phyloP scores from a whole-genome alignment of 352 stramenopile genomes.

The Blastocystis hominis region DNA sequence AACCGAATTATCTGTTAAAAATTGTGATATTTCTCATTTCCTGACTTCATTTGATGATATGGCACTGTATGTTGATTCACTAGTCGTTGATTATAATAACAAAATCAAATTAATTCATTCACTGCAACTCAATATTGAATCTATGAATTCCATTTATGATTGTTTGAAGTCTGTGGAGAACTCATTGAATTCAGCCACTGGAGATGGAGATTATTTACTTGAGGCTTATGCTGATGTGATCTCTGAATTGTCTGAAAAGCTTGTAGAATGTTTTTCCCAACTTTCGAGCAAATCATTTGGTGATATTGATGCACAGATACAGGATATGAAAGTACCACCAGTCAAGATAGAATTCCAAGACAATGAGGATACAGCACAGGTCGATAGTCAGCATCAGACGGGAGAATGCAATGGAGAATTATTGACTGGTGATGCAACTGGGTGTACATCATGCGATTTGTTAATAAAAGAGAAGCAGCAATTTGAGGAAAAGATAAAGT shows the following conservation, averaged over 20 bases:
- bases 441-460: no score
- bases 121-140: background rate
- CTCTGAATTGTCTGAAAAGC: background rate
- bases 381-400: no score
- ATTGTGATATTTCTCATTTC: background rate
- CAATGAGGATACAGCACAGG: no score
- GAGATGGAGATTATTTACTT: background rate
- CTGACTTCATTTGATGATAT: background rate
- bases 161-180: background rate
- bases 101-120: background rate
- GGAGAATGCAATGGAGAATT: no score
- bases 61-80: background rate
- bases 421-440: no score
- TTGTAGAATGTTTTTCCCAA: background rate
- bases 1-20: background rate
- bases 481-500: background rate
- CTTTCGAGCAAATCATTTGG: background rate
- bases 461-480: background rate
- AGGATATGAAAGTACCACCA: background rate
- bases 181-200: background rate
- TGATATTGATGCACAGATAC: background rate
- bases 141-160: background rate
- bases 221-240: background rate
- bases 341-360: no score
- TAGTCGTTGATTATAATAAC: background rate